Evolutionary conservation across 129 eudicot genomes (phyloP), one percentile per base, ranked within the genome.

Genomic region (Artemisia annua): DNA sequence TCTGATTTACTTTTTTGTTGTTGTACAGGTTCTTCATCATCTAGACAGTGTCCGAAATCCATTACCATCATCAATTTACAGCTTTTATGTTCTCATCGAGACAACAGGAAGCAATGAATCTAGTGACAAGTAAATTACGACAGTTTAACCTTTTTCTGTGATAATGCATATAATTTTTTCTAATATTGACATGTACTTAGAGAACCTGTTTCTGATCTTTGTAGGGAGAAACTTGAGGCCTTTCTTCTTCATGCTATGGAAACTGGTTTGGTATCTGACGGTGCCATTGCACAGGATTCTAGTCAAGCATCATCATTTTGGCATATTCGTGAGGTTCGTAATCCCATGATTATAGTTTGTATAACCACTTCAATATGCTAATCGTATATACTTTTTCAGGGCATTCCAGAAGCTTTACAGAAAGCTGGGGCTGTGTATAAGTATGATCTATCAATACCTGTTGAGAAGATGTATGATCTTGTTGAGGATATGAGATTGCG

Each of bases 361-460:
- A 20, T 35, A 17, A 39, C 7, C 60, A 4, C 16, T 18, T 75
- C 46, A 39, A 39, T 39, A 39, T 39, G 46, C 46, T 79, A 48
- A 59, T 32, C 22, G n/a, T 54, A 17, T 63, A 26, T 53, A 7
- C 54, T 11, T 59, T 75, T 64, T 64, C 85, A 93, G 96, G 99
- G 99, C 73, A 18, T 95, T 68, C 79, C 99, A 51, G 99, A 95
- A 88, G 97, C 99, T 72, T 66, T 95, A 78, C 74, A 81, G 96
- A 95, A 88, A 80, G 96, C 96, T 22, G 99, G 99, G 67, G 97
- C 96, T 49, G 97, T 88, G 35, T 95, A 88, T 70, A 95, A 95
- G 75, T 95, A 95, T 80, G 99, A 95, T 81, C 67, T 95, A 75
- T 95, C 99, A 63, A 65, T 91, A 66, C 99, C 99, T 46, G 66